Evolutionary conservation across 129 eudicot genomes (phyloP).

Genomic region (Silybum marianum): DNA sequence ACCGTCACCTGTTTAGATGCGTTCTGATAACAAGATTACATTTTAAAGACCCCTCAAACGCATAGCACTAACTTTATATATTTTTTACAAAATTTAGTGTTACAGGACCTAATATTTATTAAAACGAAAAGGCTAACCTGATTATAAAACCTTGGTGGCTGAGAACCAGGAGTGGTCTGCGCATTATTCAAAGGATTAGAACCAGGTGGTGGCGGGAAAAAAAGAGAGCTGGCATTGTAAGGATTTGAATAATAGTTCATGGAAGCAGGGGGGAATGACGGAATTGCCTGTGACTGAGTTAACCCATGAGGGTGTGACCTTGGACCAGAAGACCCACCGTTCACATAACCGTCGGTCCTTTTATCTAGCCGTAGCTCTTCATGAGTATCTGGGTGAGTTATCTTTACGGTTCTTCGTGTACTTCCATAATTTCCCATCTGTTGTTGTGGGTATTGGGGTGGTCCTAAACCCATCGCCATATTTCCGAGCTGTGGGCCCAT

Average conservation of each 20-base stretch:
- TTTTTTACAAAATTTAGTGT: neutral
- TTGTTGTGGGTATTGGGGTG: constrained; percentile 73
- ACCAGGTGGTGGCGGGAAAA: constrained; percentile 44
- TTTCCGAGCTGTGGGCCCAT: constrained; percentile 75
- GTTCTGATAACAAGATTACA: constrained; percentile 22
- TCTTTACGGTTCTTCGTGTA: constrained; percentile 76
- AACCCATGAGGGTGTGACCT: constrained; percentile 53
- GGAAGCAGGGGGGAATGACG: constrained; percentile 43
- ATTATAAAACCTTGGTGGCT: constrained; percentile 57
- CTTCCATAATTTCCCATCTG: constrained; percentile 49
- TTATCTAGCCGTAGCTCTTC: constrained; percentile 76
- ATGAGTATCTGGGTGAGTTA: constrained; percentile 89
- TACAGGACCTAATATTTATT: constrained; percentile 11
- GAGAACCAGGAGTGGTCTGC: constrained; percentile 56
- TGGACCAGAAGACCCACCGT: constrained; percentile 50
- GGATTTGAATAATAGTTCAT: constrained; percentile 57
- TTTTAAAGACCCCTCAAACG: constrained; percentile 15
- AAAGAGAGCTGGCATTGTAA: constrained; percentile 44
- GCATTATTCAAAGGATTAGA: constrained; percentile 48
- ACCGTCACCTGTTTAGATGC: constrained; percentile 55
- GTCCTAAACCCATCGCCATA: constrained; percentile 53
- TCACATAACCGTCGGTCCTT: constrained; percentile 34
- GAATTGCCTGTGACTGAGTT: constrained; percentile 66
- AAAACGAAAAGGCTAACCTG: constrained; percentile 47
- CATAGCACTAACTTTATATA: constrained; percentile 19